Base-by-base conservation (phyloP, 257 asterid species). In the Solanum peruvianum region DNA sequence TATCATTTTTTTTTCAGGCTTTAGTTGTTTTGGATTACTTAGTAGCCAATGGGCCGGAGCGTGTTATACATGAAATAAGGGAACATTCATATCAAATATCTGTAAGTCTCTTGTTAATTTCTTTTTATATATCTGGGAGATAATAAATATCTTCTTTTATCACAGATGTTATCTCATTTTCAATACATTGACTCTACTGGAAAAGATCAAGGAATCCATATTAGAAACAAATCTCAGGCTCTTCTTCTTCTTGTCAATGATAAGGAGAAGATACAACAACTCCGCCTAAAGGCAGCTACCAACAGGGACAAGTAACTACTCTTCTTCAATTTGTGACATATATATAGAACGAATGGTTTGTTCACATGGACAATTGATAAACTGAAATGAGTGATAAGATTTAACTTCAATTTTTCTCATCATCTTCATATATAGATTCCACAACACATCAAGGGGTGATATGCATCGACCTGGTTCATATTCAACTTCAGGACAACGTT, bases 51-150 rank as follows among this genome's bases (percentile, higher is more conserved):
- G 99, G 98, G 52, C 92, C 99, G 2, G 99, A 97, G 89, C 98
- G 97, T 71, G 98, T 93, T 89, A 93, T 95, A 86, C 98, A 96
- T 88, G 99, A 97, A 81, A 96, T 96, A 90, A 91, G 97, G 88
- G 99, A 97, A 86, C 99, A 97, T 90, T 94, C 98, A 27, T 94
- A 96, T 90, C 99, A 97, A 91, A 95, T 97, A 93, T 96, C 98
- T 77, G 99, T 96, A 87, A 90, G 92, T 90, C 91, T 83, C 88
- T 87, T 88, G 52, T 33, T 33, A 33, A 33, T 27, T 45, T 14
- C 62, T 82, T 90, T 58, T 47, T 49, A 69, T 39, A 70, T 44
- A 45, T 44, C 62, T 27, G 39, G 4, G 39, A 11, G n/a, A 73
- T 39, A 37, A 39, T 67, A n/a, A 37, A 39, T 67, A n/a, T 37